phyloP scores from a whole-genome alignment of 2,329 filamentous ascomycete species.

The Phoma sp. region DNA sequence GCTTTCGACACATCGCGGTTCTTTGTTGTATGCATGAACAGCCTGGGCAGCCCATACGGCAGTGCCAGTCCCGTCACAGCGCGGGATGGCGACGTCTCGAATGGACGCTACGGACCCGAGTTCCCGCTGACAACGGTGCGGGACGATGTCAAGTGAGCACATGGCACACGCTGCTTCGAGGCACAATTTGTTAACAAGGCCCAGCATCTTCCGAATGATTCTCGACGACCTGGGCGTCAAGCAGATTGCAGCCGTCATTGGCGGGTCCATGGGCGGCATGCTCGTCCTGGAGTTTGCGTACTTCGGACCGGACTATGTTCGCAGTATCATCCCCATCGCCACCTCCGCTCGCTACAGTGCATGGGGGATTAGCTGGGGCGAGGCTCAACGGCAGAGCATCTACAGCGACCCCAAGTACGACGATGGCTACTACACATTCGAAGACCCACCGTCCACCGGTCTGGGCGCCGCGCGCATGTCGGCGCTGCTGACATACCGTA shows the following conservation, averaged over 20 bases:
- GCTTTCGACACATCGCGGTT: slow-evolving; percentile 84
- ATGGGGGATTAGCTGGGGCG: slow-evolving; percentile 91
- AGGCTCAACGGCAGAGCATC: slow-evolving; percentile 89
- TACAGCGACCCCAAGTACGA: slow-evolving; percentile 99
- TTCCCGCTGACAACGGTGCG: slow-evolving; percentile 95
- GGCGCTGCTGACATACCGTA: slow-evolving; percentile 92
- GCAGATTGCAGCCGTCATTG: slow-evolving; percentile 79
- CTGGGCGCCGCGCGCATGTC: slow-evolving; percentile 96
- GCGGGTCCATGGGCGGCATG: slow-evolving; percentile 89
- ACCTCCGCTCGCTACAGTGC: slow-evolving; percentile 86
- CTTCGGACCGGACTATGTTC: slow-evolving; percentile 84
- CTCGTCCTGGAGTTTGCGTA: slow-evolving; percentile 92
- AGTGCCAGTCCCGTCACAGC: slow-evolving; percentile 88
- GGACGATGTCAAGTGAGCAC: slow-evolving; percentile 87
- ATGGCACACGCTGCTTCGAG: not conserved
- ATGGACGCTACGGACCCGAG: slow-evolving; percentile 88
- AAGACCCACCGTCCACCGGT: slow-evolving; percentile 84
- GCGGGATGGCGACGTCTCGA: slow-evolving; percentile 77
- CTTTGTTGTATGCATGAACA: slow-evolving; percentile 88
- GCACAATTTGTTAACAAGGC: slow-evolving; percentile 15
- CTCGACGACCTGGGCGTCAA: slow-evolving; percentile 81
- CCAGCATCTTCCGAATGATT: slow-evolving; percentile 77
- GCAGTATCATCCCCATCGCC: slow-evolving; percentile 81
- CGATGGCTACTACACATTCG: slow-evolving; percentile 90
- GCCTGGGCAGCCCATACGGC: slow-evolving; percentile 83